These are phyloP conservation scores for Leccinum boreale DNA, from an alignment of 768 basidiomycete species.

Conservation along the genomic window DNA sequence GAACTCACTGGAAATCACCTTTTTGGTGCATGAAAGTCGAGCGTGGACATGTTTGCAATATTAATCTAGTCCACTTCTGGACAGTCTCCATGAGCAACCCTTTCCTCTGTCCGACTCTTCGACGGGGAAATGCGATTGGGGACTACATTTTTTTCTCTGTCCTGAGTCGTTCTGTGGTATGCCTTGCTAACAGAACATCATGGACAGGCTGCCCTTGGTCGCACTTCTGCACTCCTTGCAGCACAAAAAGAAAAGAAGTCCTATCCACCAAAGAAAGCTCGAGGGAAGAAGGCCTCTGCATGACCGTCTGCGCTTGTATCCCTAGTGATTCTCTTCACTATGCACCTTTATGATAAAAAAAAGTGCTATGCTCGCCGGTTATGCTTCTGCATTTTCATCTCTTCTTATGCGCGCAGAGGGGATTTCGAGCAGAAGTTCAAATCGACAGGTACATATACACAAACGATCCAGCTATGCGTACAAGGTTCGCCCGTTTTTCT, in stretches of 20 bases:
- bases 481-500: background rate
- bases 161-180: conserved; percentile 46
- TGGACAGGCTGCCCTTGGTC: conserved; percentile 67
- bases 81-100: conserved; percentile 18
- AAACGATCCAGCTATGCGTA: conserved; percentile 6
- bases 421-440: conserved; percentile 1
- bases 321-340: conserved; percentile 17
- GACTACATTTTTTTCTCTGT: conserved; percentile 19
- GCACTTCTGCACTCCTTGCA: conserved; percentile 67
- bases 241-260: conserved; percentile 72
- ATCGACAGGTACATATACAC: conserved; percentile 21
- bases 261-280: conserved; percentile 61
- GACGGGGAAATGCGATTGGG: conserved; percentile 32
- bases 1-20: conserved; percentile 79
- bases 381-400: conserved; percentile 1
- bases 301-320: conserved; percentile 25
- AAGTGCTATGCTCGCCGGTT: conserved; percentile 5
- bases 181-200: conserved; percentile 17
- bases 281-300: conserved; percentile 59
- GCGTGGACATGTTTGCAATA: conserved; percentile 96
- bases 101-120: conserved; percentile 26
- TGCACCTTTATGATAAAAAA: conserved; percentile 23
- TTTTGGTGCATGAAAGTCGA: conserved; percentile 71
- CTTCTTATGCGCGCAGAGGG: background rate
- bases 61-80: conserved; percentile 26